These are phyloP conservation scores for Trypanosoma scelopori DNA, from an alignment of 208 protist genomes.

Conservation along the genomic window DNA sequence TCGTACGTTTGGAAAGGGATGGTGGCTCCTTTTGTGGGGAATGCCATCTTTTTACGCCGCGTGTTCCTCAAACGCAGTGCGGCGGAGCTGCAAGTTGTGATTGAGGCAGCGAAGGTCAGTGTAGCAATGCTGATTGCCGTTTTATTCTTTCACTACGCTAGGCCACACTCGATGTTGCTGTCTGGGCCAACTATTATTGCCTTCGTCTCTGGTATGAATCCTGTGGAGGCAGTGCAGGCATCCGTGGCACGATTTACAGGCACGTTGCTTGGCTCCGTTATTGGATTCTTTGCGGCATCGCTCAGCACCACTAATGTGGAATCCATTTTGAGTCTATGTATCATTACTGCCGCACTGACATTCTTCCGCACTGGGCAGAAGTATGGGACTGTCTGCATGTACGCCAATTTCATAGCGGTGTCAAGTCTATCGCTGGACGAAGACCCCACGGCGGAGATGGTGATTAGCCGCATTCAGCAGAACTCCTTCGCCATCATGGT, in stretches of 20 bases:
- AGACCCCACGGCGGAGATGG: conserved; percentile 37
- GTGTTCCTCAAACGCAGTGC: conserved; percentile 38
- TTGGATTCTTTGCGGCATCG: conserved; percentile 74
- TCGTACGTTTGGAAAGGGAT: conserved; percentile 19
- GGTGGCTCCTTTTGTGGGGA: conserved; percentile 44
- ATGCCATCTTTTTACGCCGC: conserved; percentile 36
- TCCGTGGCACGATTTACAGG: conserved; percentile 57
- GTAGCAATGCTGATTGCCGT: conserved; percentile 74
- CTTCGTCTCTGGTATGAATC: conserved; percentile 73
- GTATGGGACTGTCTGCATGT: conserved; percentile 61
- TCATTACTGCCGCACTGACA: conserved; percentile 70
- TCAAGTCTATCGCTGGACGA: conserved; percentile 35
- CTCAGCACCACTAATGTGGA: conserved; percentile 47
- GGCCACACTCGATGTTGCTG: conserved; percentile 54
- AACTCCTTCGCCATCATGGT: conserved; percentile 83
- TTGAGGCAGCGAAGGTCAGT: conserved; percentile 78
- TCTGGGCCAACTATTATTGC: conserved; percentile 79
- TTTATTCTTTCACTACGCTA: conserved; percentile 72
- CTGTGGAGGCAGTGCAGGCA: conserved; percentile 66
- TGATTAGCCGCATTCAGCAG: conserved; percentile 79
- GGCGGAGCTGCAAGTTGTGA: conserved; percentile 50
- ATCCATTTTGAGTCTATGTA: conserved; percentile 53
- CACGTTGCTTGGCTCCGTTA: conserved; percentile 63
- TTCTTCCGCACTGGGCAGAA: conserved; percentile 61
- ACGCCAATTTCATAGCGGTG: conserved; percentile 72